These are phyloP conservation scores for Lanmaoa rubissima DNA, from an alignment of 768 basidiomycete genomes.

Conservation along the genomic window DNA sequence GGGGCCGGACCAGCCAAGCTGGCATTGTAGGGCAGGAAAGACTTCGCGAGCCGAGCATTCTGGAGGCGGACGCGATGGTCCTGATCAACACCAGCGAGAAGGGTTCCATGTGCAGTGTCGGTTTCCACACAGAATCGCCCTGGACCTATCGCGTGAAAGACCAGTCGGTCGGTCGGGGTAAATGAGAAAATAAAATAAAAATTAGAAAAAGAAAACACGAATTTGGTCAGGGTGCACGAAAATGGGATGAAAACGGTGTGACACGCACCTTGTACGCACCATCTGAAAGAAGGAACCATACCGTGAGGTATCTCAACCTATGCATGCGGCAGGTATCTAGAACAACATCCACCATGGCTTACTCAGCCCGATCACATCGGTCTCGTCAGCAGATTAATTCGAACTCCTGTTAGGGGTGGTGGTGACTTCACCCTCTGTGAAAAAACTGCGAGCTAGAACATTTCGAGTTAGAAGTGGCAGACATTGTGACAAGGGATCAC, in stretches of 20 bases:
- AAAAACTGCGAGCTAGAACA: too few relatives aligned
- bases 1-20: conserved; percentile 63
- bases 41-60: conserved; percentile 79
- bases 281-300: conserved; percentile 94
- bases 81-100: conserved; percentile 79
- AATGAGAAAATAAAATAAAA: background rate
- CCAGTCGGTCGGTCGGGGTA: background rate
- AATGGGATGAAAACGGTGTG: background rate
- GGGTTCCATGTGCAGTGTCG: conserved; percentile 75
- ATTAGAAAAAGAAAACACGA: background rate
- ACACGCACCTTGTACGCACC: conserved; percentile 74
- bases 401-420: too few relatives aligned
- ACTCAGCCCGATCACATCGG: conserved; percentile 74
- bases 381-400: too few relatives aligned
- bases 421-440: too few relatives aligned
- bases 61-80: conserved; percentile 70
- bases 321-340: conserved; percentile 58
- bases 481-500: background rate
- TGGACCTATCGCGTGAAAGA: conserved; percentile 38
- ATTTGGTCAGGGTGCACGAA: background rate
- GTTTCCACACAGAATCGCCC: conserved; percentile 86
- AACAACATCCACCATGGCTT: conserved; percentile 84
- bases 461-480: too few relatives aligned
- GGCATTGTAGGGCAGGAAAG: conserved; percentile 73
- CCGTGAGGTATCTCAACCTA: conserved; percentile 64